Percentiles rank a stretch among this genome's conserved stretches.
Evolutionary conservation across 176 grass and related monocot species (phyloP).

Genomic region (Paspalum vaginatum): DNA sequence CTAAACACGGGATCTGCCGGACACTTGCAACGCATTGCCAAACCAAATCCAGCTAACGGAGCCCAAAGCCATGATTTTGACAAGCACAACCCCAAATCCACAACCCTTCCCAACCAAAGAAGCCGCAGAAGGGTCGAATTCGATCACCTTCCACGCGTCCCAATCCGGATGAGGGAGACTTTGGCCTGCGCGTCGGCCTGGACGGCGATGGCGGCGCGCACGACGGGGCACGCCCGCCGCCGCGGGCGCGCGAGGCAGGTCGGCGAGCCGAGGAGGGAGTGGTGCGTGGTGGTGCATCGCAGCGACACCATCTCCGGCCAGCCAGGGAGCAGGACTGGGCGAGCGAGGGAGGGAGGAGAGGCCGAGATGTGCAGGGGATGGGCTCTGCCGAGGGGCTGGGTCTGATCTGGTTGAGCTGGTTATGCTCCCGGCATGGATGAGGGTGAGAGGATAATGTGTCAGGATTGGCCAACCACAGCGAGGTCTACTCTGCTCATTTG

Average conservation of each 20-base stretch:
- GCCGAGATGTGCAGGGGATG: neutral
- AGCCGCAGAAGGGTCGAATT: slow-evolving; percentile 28
- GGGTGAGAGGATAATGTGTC: slow-evolving; percentile 70
- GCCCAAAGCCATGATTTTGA: slow-evolving; percentile 43
- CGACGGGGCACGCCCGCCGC: slow-evolving; percentile 40
- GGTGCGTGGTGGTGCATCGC: slow-evolving; percentile 54
- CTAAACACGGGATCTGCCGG: neutral
- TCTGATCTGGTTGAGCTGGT: slow-evolving; percentile 12
- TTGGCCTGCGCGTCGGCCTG: slow-evolving; percentile 77
- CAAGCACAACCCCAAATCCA: neutral
- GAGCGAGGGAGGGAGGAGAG: neutral
- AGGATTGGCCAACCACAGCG: slow-evolving; percentile 62
- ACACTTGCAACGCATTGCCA: neutral
- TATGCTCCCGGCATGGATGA: slow-evolving; percentile 32
- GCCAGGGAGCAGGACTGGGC: neutral
- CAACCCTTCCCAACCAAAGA: neutral
- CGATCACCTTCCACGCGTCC: slow-evolving; percentile 86
- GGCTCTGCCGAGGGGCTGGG: slow-evolving; percentile 10
- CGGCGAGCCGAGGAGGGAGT: slow-evolving; percentile 53
- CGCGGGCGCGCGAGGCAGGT: slow-evolving; percentile 44
- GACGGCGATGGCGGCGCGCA: slow-evolving; percentile 68
- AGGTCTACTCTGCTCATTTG: neutral
- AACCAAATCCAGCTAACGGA: slow-evolving; percentile 12
- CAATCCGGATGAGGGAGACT: slow-evolving; percentile 87
- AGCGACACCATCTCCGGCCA: slow-evolving; percentile 52